Conservation (phyloP, 2,329 filamentous ascomycete species). For the Chaetomiaceae sp. region DNA sequence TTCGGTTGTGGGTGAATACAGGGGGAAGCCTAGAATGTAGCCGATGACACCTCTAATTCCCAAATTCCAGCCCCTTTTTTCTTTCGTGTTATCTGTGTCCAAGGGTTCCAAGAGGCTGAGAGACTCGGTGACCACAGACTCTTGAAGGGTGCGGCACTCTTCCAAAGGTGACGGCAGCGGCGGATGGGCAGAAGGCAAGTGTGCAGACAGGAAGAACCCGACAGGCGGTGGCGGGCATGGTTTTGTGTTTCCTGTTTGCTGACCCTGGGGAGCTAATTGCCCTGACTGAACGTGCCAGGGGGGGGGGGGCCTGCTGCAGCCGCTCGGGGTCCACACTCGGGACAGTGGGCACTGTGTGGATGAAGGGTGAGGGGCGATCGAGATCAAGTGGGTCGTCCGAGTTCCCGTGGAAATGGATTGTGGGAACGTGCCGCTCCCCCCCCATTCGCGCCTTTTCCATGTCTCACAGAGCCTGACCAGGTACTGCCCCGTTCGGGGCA, state of each 20-base stretch:
- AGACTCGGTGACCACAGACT: no score
- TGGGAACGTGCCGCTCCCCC: constrained; percentile 21
- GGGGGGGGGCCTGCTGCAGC: constrained; percentile 14
- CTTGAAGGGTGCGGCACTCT: no score
- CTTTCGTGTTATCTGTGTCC: no score
- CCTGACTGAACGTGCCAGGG: constrained; percentile 1
- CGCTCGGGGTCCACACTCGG: constrained; percentile 17
- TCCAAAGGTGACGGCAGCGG: background rate
- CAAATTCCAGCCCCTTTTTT: no score
- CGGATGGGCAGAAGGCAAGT: constrained; percentile 1
- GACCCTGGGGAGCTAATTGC: constrained; percentile 16
- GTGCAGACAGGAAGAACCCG: background rate
- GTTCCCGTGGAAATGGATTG: constrained; percentile 25
- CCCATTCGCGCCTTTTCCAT: constrained; percentile 11
- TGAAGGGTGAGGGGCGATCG: constrained; percentile 20
- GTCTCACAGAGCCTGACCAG: constrained; percentile 15
- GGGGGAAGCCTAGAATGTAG: no score
- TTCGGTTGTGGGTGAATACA: no score
- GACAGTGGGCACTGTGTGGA: constrained; percentile 18
- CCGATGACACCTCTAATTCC: no score
- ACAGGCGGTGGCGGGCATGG: constrained; percentile 17
- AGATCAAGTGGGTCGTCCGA: constrained; percentile 21
- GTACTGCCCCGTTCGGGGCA: no score
- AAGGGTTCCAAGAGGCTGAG: no score
- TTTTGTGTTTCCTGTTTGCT: constrained; percentile 24